Evolutionary conservation across 495 filamentous ascomycete genomes (phyloP), one percentile per base, ranked within the genome.

Genomic region (Antarctomyces pellizariae): DNA sequence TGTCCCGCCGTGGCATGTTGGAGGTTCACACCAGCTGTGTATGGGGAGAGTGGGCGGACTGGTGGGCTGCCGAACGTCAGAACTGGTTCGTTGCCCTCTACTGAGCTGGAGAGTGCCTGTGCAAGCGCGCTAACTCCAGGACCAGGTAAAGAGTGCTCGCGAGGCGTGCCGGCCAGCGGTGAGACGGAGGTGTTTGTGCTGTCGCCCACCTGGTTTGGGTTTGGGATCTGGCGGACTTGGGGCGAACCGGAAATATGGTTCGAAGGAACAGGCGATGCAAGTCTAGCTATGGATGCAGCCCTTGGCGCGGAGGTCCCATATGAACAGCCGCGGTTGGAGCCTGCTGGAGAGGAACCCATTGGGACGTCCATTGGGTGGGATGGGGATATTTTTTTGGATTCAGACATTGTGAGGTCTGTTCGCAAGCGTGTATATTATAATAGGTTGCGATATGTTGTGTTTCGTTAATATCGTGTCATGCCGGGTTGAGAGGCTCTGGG

Each of bases 121-220:
- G 75, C 71, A 30, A 83, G 65, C 37, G 75, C 75, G 16, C 75
- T 80, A 13, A 75, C 57, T 1, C 75, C 75, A 2, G 74, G 74
- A 3, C 74, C 75, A 0, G 56, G 53, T 7, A 60, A 35, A 7
- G 59, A 64, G 10, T 42, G 38, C 26, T 45, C 42, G n/a, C 46
- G 49, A 20, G 47, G 55, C 5, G 57, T 43, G n/a, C 64, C 64
- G 1, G 63, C 51, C 12, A 69, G 54, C 30, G 64, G 60, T 11
- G 56, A 50, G 29, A 56, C 57, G 16, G 33, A 30, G 11, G 49
- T 42, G 12, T 45, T 37, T 30, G 33, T 31, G 16, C 31, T 36
- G 20, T 30, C 39, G 14, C 16, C 32, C 25, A 38, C 26, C n/a
- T 35, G 56, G 34, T 34, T 48, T 12, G 42, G 52, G 26, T 43